Evolutionary conservation across 2,329 filamentous ascomycete genomes (phyloP).

Genomic region (Trichoderma cornu-damae): DNA sequence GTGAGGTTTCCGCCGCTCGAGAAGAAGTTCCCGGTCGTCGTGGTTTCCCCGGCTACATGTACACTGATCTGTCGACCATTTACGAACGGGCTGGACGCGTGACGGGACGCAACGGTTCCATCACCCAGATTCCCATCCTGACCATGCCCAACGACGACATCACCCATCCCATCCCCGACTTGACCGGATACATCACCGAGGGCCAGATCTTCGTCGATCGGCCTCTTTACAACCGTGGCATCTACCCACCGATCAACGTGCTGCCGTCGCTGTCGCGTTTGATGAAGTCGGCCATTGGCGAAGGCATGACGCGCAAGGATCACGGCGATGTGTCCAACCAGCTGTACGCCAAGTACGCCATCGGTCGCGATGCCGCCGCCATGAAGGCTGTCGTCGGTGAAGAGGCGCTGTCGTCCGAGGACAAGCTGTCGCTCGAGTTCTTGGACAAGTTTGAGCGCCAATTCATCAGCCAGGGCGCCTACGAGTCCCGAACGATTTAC

Average conservation of each 20-base stretch:
- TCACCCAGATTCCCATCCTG: slow-evolving; percentile 97
- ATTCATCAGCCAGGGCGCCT: slow-evolving; percentile 87
- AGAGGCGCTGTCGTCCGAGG: slow-evolving; percentile 89
- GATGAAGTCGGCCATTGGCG: slow-evolving; percentile 99
- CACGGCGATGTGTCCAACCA: slow-evolving; percentile 99
- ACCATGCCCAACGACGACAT: slow-evolving; percentile 99
- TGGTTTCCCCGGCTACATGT: slow-evolving; percentile 99
- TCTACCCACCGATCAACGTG: slow-evolving; percentile 99
- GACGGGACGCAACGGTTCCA: slow-evolving; percentile 91
- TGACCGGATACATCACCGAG: slow-evolving; percentile 98
- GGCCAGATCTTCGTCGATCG: slow-evolving; percentile 98
- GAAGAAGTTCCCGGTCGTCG: slow-evolving; percentile 99
- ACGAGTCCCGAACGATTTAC: slow-evolving; percentile 86
- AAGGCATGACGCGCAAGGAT: slow-evolving; percentile 93
- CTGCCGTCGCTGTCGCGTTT: slow-evolving; percentile 95
- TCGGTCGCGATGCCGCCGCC: slow-evolving; percentile 93
- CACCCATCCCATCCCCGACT: slow-evolving; percentile 95
- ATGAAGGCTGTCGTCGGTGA: slow-evolving; percentile 99
- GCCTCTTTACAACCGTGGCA: slow-evolving; percentile 88
- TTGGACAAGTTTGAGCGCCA: slow-evolving; percentile 96
- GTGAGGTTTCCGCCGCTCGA: slow-evolving; percentile 94
- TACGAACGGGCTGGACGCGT: slow-evolving; percentile 99
- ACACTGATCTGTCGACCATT: slow-evolving; percentile 99
- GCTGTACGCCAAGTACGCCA: slow-evolving; percentile 98
- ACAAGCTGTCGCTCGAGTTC: slow-evolving; percentile 97